Conservation (phyloP, 179 eudicot genomes). For the Spinacia oleracea region DNA sequence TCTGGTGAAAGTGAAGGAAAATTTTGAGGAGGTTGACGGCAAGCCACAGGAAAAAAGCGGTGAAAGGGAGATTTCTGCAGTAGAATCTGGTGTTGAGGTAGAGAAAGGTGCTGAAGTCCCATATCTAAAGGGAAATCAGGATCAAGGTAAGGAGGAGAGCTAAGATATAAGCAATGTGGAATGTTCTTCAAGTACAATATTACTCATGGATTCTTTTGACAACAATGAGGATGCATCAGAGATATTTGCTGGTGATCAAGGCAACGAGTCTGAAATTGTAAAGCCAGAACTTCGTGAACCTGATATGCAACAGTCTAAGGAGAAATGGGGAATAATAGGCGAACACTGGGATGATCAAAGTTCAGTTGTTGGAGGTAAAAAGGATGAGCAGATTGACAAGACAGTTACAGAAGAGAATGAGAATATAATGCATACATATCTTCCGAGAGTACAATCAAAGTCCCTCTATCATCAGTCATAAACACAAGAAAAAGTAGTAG, state of each 20-base stretch:
- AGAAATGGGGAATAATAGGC: background rate
- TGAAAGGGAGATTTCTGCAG: background rate
- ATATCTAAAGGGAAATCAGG: background rate
- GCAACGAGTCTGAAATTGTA: background rate
- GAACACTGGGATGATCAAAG: conserved; percentile 1
- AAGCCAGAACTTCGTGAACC: background rate
- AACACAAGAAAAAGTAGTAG: no score
- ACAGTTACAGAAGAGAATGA: conserved; percentile 52
- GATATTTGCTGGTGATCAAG: background rate
- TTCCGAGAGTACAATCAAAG: no score
- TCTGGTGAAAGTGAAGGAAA: background rate
- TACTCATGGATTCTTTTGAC: background rate
- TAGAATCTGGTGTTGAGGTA: background rate
- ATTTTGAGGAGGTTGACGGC: background rate
- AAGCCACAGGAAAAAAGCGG: background rate
- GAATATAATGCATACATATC: no score
- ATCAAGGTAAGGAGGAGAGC: background rate
- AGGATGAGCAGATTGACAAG: conserved; percentile 13
- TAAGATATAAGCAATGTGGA: no score
- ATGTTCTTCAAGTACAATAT: no score
- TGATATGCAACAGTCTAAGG: background rate
- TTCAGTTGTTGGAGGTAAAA: background rate
- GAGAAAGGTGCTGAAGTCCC: background rate
- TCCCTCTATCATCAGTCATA: no score
- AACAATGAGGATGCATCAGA: background rate